Base-by-base conservation (phyloP, 202 grass and related monocot genomes). In the Dendrocalamus latiflorus region DNA sequence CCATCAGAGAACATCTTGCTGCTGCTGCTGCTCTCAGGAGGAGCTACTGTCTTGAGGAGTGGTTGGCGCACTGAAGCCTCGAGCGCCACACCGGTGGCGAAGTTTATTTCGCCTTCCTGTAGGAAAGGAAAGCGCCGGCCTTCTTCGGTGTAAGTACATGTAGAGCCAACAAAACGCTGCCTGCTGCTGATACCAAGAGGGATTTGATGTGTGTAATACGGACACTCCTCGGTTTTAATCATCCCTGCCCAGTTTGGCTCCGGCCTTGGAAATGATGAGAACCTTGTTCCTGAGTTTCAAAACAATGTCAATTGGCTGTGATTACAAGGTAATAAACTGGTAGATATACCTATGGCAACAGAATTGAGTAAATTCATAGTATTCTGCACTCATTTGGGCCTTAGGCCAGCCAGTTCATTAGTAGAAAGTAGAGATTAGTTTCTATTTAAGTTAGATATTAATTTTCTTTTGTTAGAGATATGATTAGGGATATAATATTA, bases 81-180 rank as follows among this genome's bases (percentile, higher is more conserved):
- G 11, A 90, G 80, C 37, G 77, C 50, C 53, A 81, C 79, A 10
- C 86, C 41, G 22, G 73, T 50, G 59, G 82, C 76, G 50, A 93
- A 89, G 61, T 25, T 86, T 69, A 83, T 83, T 30, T 85, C 90
- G 20, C 82, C 83, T 50, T 94, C 89, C 65, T 93, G 89, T n/a
- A 94, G 81, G 85, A 96, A 99, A 38, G 97, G 93, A 65, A 96
- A 94, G 18, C 88, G 91, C 4, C 89, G 91, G 66, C 81, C 72
- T 54, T 84, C 86, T 66, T 90, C 91, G 80, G 57, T 4, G 70
- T 85, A 94, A 8, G 62, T 72, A 5, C 70, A 78, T 8, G 89
- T 62, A 34, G 83, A 82, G 44, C 85, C 56, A 9, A 33, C 57
- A 26, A 89, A 85, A 18, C 80, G 84, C 26, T 89, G 84, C 62